phyloP scores from a whole-genome alignment of 78 protist species.

The Tieghemostelium lacteum region DNA sequence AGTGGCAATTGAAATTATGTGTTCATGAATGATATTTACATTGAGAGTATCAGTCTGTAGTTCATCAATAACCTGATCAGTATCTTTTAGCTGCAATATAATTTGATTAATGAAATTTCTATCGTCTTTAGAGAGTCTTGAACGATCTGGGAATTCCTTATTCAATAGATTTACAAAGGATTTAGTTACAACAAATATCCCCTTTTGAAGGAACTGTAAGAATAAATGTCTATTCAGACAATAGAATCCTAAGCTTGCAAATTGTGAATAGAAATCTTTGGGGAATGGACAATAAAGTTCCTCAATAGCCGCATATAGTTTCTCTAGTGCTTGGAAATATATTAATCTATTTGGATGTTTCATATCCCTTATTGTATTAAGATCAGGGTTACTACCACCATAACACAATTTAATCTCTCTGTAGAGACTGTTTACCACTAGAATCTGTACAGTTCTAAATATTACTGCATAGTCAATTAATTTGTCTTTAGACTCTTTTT shows the following conservation, averaged over 20 bases:
- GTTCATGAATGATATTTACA: conserved; percentile 16
- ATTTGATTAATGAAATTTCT: conserved; percentile 61
- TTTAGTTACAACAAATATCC: conserved; percentile 36
- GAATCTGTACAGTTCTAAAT: conserved; percentile 45
- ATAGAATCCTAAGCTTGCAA: conserved; percentile 48
- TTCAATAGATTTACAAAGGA: conserved; percentile 19
- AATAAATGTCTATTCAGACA: conserved; percentile 39
- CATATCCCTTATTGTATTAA: conserved; percentile 12
- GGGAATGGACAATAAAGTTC: conserved; percentile 75
- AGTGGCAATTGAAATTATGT: conserved; percentile 20
- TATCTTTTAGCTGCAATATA: conserved; percentile 30
- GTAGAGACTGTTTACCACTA: conserved; percentile 19
- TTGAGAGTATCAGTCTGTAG: not conserved
- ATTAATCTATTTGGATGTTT: conserved; percentile 10
- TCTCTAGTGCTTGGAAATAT: conserved; percentile 44
- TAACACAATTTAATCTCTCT: conserved; percentile 12
- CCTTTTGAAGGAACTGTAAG: conserved; percentile 49
- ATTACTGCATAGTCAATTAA: conserved; percentile 50
- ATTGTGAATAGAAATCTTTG: conserved; percentile 57
- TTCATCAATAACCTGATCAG: conserved; percentile 6
- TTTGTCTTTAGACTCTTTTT: conserved; percentile 55
- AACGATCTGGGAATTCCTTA: not conserved
- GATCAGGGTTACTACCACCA: not conserved
- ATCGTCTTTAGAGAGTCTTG: not conserved
- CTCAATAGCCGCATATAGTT: conserved; percentile 57